These are phyloP conservation scores for Cyberlindnera samutprakarnensis DNA, from an alignment of 805 yeast genomes.

Conservation along the genomic window DNA sequence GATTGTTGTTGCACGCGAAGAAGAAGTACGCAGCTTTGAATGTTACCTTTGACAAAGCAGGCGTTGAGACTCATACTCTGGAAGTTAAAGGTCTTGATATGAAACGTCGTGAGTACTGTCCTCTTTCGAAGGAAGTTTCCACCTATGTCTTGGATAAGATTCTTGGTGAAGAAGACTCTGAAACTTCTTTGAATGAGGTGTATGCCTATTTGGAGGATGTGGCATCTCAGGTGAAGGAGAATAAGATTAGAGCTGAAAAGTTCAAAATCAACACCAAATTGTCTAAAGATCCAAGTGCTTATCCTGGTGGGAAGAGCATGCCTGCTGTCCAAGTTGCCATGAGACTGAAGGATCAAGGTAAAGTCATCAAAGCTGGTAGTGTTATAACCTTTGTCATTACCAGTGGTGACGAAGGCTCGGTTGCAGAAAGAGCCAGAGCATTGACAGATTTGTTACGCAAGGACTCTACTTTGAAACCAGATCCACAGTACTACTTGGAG, in stretches of 20 bases:
- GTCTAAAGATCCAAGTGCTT: conserved; percentile 81
- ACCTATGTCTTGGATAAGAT: conserved; percentile 64
- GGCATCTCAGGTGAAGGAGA: conserved; percentile 46
- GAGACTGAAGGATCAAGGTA: conserved; percentile 73
- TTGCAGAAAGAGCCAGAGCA: conserved; percentile 81
- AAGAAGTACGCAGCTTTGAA: conserved; percentile 95
- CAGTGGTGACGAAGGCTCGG: conserved; percentile 37
- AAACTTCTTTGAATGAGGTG: conserved; percentile 62
- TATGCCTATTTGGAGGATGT: conserved; percentile 65
- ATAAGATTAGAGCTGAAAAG: conserved; percentile 58
- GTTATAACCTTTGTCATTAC: conserved; percentile 85
- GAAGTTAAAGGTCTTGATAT: conserved; percentile 97
- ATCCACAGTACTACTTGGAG: conserved; percentile 71
- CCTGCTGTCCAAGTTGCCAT: conserved; percentile 92
- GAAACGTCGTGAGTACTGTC: conserved; percentile 95
- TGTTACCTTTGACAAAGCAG: conserved; percentile 40
- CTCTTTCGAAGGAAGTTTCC: conserved; percentile 83
- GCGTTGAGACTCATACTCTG: conserved; percentile 49
- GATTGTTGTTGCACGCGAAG: conserved; percentile 82
- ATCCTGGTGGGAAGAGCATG: conserved; percentile 73
- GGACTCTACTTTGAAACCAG: conserved; percentile 51
- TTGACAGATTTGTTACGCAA: conserved; percentile 61
- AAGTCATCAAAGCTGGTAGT: conserved; percentile 79
- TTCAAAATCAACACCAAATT: conserved; percentile 79
- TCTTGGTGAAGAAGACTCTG: conserved; percentile 67